Base-by-base conservation (phyloP, 1,284 basidiomycete genomes). In the Ceratobasidium sp. region DNA sequence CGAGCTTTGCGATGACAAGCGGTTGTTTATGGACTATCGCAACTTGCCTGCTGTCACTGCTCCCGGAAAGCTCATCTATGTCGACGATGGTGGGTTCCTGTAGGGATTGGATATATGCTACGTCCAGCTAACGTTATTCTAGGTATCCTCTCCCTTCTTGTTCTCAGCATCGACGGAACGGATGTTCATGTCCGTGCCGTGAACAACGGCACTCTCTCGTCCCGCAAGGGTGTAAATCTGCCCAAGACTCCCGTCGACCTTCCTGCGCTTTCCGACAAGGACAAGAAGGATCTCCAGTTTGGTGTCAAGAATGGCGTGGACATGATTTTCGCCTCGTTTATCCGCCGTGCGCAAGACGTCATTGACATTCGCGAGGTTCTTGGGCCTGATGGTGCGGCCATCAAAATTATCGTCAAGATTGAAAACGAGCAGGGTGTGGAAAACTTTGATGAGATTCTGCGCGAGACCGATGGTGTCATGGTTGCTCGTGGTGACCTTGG, bases 401-500 rank as follows among this genome's bases (percentile, higher is more conserved):
- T 98, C 86, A 98, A 98, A 84, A 95, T 98, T 80, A 97, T 98
- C 77, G 94, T 96, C 83, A 98, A 98, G 84, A 98, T 98, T 76
- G 96, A 98, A 83, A 98, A 98, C 83, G 92, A 97, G 83, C 96
- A 98, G 84, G 96, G 96, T 81, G 93, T 98, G 71, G 88, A 89
- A 78, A 98, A 97, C 87, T 98, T 98, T 84, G 96, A 98, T 82
- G 96, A 98, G 83, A 98, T 98, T 79, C 82, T 98, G 78, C 89
- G 86, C 77, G 96, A 92, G 82, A 88, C 92, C 39, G 96, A 98
- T 80, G 96, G 96, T 85, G 96, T 98, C 79, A 98, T 98, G 96
- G 96, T 98, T 74, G 96, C 96, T 76, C 94, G 96, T 85, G 96
- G 96, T 83, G 96, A 98, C 81, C 87, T 98, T 70, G 96, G 96